Base-by-base conservation (phyloP, 495 filamentous ascomycete genomes). In the Collariella sp. region DNA sequence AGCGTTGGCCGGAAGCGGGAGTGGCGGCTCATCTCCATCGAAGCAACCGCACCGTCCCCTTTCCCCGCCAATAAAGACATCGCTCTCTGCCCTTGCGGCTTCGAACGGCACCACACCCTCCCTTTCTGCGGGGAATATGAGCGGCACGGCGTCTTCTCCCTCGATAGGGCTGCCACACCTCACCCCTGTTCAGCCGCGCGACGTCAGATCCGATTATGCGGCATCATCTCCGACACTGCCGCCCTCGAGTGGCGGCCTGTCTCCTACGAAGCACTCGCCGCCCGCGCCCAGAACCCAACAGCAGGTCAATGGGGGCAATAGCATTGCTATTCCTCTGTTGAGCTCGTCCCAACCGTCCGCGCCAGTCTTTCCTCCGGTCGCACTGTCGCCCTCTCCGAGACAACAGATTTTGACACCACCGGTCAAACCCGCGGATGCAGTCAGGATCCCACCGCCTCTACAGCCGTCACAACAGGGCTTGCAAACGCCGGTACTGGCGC, bases 181-280 rank as follows among this genome's bases (percentile, higher is more conserved):
- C 26, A 61, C 55, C 16, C 60, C 67, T 5, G 54, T 43, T 18
- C 63, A 50, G 26, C 54, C 59, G 2, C 46, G 40, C 36, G 49
- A 62, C 40, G 35, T 38, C 19, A 56, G 59, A 34, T 46, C 42
- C 24, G 60, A 62, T 42, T 26, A 50, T 56, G 52, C 41, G 35
- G 54, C 13, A 31, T 52, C 56, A 19, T 55, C 65, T 16, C 62
- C 73, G 39, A 76, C 55, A 63, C 80, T 75, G 59, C 78, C 79
- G 49, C 75, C 85, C 39, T 58, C 73, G 20, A 69, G 74, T 36
- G 83, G 81, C 5, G 87, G 87, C 6, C 68, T 89, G 34, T 91
- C 88, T 16, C 88, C 88, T 5, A 84, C 79, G 38, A 94, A 94
- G 64, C 83, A 89, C 36, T 79, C 79, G 13, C 74, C 78, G 19